Evolutionary conservation across 2,329 filamentous ascomycete genomes (phyloP).

Genomic region (Ceratocystis ficicola): DNA sequence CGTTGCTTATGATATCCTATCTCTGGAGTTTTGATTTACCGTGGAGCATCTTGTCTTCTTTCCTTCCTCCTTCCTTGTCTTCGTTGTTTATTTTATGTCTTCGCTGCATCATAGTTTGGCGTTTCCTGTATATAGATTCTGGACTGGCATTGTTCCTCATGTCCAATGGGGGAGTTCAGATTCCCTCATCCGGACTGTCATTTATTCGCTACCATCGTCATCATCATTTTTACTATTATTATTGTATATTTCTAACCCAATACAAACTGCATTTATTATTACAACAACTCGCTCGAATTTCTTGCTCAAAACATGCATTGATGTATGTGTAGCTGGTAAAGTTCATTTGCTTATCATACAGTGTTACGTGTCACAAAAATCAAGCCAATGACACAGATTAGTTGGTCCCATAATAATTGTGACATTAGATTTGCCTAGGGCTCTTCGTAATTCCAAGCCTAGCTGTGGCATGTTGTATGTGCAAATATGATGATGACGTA

Average conservation of each 20-base stretch:
- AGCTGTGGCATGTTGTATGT: too few relatives aligned
- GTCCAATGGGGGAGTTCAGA: neutral
- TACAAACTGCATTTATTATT: neutral
- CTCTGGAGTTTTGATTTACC: constrained; percentile 4
- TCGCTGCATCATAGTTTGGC: constrained; percentile 13
- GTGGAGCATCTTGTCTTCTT: neutral
- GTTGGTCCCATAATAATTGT: too few relatives aligned
- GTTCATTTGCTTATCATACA: too few relatives aligned
- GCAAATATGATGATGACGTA: too few relatives aligned
- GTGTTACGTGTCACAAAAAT: too few relatives aligned
- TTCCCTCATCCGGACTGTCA: neutral
- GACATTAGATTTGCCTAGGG: too few relatives aligned
- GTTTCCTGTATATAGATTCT: constrained; percentile 15
- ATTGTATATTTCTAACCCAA: neutral
- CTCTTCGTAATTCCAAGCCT: too few relatives aligned
- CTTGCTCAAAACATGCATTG: too few relatives aligned
- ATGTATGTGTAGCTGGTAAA: too few relatives aligned
- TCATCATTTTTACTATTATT: neutral
- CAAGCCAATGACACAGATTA: too few relatives aligned
- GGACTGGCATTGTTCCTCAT: neutral
- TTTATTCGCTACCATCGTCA: neutral
- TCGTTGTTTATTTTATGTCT: neutral
- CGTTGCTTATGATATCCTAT: constrained; percentile 20
- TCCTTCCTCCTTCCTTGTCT: constrained; percentile 4
- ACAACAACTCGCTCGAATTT: neutral